Conservation (phyloP, 1,139 yeast species). For the Tardiomyces blankii region DNA sequence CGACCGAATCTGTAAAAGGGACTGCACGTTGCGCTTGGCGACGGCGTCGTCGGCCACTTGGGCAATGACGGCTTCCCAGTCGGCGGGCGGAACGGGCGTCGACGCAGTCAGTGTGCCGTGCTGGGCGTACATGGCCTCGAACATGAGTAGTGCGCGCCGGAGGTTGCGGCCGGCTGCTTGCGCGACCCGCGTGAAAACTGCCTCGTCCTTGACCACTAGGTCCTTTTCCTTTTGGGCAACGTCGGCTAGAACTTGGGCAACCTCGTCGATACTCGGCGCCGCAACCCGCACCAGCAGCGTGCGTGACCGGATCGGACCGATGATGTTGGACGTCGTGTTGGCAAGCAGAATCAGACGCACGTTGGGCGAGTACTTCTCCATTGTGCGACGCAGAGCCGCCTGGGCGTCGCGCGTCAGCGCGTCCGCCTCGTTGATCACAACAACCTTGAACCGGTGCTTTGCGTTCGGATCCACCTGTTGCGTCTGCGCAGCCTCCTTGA, state of each 20-base stretch:
- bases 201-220: conserved; percentile 34
- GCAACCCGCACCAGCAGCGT: conserved; percentile 78
- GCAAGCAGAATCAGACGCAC: conserved; percentile 77
- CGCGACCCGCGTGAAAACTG: conserved; percentile 44
- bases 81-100: conserved; percentile 48
- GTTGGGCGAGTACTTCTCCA: conserved; percentile 92
- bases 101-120: conserved; percentile 19
- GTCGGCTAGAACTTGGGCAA: conserved; percentile 38
- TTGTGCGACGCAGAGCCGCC: conserved; percentile 93
- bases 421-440: conserved; percentile 91
- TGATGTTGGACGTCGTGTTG: conserved; percentile 82
- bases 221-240: conserved; percentile 48
- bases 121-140: conserved; percentile 80
- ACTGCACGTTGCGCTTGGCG: conserved; percentile 51
- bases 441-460: conserved; percentile 78
- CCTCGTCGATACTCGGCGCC: conserved; percentile 59
- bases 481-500: conserved; percentile 90
- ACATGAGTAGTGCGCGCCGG: conserved; percentile 63
- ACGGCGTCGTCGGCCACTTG: conserved; percentile 52
- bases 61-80: conserved; percentile 76
- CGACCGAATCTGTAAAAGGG: conserved; percentile 58
- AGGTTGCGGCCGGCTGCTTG: conserved; percentile 54
- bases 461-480: conserved; percentile 78
- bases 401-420: conserved; percentile 90
- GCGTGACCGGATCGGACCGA: conserved; percentile 90